A percentile compares a stretch with the other conserved stretches of the same genome.
These are phyloP conservation scores for Dactylonectria macrodidyma DNA, from an alignment of 2,329 filamentous ascomycete species.

Conservation along the genomic window DNA sequence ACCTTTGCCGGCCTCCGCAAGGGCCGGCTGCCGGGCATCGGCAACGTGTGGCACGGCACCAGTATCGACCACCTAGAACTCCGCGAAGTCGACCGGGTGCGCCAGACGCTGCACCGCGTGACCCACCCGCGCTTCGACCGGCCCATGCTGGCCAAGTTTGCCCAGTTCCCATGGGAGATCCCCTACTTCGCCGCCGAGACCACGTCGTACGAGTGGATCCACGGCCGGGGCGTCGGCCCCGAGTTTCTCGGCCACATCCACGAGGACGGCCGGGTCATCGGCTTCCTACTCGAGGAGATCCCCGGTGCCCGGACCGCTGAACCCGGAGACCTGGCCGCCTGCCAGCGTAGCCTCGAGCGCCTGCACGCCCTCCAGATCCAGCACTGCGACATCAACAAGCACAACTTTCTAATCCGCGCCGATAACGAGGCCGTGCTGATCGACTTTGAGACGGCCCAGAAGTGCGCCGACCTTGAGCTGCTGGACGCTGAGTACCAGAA, in stretches of 20 bases:
- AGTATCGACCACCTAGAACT: slow-evolving; percentile 55
- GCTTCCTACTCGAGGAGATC: slow-evolving; percentile 48
- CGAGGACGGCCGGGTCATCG: slow-evolving; percentile 50
- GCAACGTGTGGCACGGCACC: slow-evolving; percentile 52
- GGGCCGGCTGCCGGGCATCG: slow-evolving; percentile 50
- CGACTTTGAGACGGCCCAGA: slow-evolving; percentile 53
- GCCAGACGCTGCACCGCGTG: slow-evolving; percentile 48
- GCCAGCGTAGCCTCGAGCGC: slow-evolving; percentile 44
- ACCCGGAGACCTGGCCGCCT: slow-evolving; percentile 48
- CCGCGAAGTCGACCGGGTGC: slow-evolving; percentile 36
- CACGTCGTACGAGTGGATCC: slow-evolving; percentile 50
- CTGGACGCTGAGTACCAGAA: slow-evolving; percentile 44
- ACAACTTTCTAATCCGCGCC: slow-evolving; percentile 51
- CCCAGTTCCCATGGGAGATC: slow-evolving; percentile 50
- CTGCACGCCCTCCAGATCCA: slow-evolving; percentile 52
- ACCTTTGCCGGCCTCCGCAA: slow-evolving; percentile 47
- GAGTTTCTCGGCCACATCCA: slow-evolving; percentile 50
- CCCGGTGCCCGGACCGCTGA: slow-evolving; percentile 45
- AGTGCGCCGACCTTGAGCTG: slow-evolving; percentile 39
- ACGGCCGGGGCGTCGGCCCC: slow-evolving; percentile 48
- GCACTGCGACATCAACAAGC: slow-evolving; percentile 53
- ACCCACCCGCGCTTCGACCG: slow-evolving; percentile 43
- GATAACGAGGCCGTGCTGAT: slow-evolving; percentile 47
- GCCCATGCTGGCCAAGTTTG: slow-evolving; percentile 47
- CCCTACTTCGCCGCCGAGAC: slow-evolving; percentile 51